phyloP scores from a whole-genome alignment of 768 basidiomycete species.

The Boletellus ananas region DNA sequence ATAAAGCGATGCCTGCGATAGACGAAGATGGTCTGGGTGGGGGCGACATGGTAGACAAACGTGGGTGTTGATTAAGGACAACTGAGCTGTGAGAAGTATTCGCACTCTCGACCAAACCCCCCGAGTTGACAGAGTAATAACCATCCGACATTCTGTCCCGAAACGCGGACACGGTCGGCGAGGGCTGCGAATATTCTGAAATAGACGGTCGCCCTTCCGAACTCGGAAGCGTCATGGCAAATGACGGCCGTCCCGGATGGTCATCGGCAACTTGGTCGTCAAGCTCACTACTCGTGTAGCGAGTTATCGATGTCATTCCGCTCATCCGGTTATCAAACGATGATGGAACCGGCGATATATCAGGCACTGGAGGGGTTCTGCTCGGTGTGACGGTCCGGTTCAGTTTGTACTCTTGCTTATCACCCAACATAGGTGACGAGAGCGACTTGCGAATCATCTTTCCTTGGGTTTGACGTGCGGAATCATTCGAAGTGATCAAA shows the following conservation, averaged over 20 bases:
- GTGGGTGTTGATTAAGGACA: conserved; percentile 17
- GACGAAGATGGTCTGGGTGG: conserved; percentile 64
- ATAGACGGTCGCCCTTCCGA: conserved; percentile 46
- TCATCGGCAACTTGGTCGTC: conserved; percentile 31
- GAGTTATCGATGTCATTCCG: conserved; percentile 21
- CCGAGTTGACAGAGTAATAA: conserved; percentile 31
- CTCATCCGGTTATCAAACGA: conserved; percentile 26
- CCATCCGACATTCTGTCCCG: conserved; percentile 46
- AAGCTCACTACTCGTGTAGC: conserved; percentile 40
- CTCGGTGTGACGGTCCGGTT: conserved; percentile 26
- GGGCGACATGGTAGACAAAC: conserved; percentile 43
- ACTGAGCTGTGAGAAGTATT: conserved; percentile 21
- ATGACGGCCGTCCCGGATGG: conserved; percentile 39
- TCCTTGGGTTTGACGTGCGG: conserved; percentile 9
- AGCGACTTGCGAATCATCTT: conserved; percentile 42
- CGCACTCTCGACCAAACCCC: conserved; percentile 11
- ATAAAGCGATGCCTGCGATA: conserved; percentile 49
- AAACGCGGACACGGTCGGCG: conserved; percentile 81
- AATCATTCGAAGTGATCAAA: conserved; percentile 9
- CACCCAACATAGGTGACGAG: conserved; percentile 53
- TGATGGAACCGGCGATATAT: conserved; percentile 28
- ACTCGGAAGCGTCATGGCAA: conserved; percentile 47
- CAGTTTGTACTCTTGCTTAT: conserved; percentile 37
- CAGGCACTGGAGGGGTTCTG: conserved; percentile 45
- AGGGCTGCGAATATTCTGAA: conserved; percentile 66